Evolutionary conservation across 1,284 basidiomycete species (phyloP).

Genomic region (Marasmius oreades): DNA sequence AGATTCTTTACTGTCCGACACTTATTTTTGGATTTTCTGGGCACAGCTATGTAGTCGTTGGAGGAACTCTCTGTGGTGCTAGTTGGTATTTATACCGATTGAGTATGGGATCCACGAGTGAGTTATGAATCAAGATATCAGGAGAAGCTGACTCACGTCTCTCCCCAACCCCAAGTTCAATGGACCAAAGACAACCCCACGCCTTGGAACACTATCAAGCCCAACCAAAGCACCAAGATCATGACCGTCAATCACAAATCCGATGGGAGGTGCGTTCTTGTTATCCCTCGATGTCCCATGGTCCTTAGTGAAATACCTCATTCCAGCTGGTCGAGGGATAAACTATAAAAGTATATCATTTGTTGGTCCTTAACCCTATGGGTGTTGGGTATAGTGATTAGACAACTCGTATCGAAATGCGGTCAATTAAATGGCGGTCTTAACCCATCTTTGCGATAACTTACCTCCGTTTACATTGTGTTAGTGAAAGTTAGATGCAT

Average conservation of each 20-base stretch:
- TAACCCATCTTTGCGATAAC: neutral
- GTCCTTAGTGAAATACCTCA: neutral
- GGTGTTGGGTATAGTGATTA: too few relatives aligned
- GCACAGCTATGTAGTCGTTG: conserved; percentile 20
- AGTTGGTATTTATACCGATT: conserved; percentile 21
- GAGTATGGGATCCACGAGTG: conserved; percentile 24
- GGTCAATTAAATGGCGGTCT: too few relatives aligned
- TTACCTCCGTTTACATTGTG: too few relatives aligned
- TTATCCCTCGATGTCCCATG: neutral
- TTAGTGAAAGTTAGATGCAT: too few relatives aligned
- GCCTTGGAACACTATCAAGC: conserved; percentile 23
- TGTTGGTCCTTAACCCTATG: too few relatives aligned
- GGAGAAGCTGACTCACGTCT: neutral
- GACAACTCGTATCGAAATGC: too few relatives aligned
- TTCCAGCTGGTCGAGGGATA: conserved; percentile 17
- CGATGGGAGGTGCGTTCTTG: conserved; percentile 12
- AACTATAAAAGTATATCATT: conserved; percentile 7
- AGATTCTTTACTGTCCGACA: neutral
- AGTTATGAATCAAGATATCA: conserved; percentile 7
- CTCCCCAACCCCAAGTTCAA: conserved; percentile 22
- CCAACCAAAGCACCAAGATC: conserved; percentile 22
- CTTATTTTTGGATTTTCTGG: neutral
- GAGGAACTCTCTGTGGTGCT: conserved; percentile 19
- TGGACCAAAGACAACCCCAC: conserved; percentile 22
- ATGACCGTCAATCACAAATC: conserved; percentile 19